phyloP scores from a whole-genome alignment of 2,329 filamentous ascomycete species.

The Xylaria sp. region DNA sequence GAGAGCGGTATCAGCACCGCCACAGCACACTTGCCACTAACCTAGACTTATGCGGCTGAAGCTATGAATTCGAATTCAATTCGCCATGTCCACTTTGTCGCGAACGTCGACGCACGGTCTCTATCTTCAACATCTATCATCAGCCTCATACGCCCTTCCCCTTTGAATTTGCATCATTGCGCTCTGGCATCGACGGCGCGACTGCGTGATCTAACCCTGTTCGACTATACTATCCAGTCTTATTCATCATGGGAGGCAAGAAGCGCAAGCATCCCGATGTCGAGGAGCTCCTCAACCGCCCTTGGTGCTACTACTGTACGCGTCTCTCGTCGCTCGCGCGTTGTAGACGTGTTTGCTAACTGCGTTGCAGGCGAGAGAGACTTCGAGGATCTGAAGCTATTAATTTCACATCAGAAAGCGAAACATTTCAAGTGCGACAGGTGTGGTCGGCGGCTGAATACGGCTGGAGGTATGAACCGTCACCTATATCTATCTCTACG shows the following conservation, averaged over 20 bases:
- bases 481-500: constrained; percentile 6
- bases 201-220: neutral
- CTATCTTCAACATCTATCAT: constrained; percentile 9
- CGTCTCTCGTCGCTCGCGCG: constrained; percentile 26
- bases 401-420: constrained; percentile 98
- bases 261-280: constrained; percentile 86
- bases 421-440: constrained; percentile 98
- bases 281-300: constrained; percentile 85
- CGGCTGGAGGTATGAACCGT: constrained; percentile 79
- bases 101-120: constrained; percentile 12
- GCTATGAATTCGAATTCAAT: constrained; percentile 19
- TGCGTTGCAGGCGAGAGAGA: constrained; percentile 78
- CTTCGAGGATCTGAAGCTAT: constrained; percentile 95
- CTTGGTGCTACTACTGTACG: constrained; percentile 98
- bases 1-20: neutral
- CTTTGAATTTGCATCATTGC: neutral
- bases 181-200: neutral
- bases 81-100: constrained; percentile 7
- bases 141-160: neutral
- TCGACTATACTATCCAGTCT: neutral
- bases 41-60: constrained; percentile 26
- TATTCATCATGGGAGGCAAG: constrained; percentile 80
- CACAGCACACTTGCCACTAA: constrained; percentile 16
- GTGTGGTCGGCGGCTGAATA: constrained; percentile 89
- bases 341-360: constrained; percentile 42